A percentile compares a stretch with the other conserved stretches of the same genome.
Conservation (phyloP, 257 asterid genomes). For the Misopates orontium region DNA sequence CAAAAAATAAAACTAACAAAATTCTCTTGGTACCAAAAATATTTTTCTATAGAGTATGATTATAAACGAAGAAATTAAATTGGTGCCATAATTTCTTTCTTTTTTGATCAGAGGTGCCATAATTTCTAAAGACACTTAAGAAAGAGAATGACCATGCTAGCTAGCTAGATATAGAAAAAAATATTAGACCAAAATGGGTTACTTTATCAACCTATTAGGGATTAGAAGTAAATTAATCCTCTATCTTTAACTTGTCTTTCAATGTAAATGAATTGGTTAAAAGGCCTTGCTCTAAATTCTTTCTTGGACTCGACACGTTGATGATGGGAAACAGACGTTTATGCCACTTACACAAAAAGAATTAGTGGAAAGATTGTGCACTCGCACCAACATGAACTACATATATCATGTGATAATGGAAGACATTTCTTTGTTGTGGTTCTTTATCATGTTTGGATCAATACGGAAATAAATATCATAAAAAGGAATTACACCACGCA, state of each 20-base stretch:
- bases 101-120: too few relatives aligned
- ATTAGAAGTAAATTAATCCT: background rate
- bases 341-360: conserved; percentile 11
- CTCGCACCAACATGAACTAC: conserved; percentile 14
- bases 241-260: too few relatives aligned
- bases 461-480: too few relatives aligned
- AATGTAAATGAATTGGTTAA: background rate
- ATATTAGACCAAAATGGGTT: background rate
- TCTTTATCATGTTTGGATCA: conserved; percentile 31
- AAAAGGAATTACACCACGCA: too few relatives aligned
- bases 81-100: too few relatives aligned
- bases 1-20: too few relatives aligned
- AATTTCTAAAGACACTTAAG: too few relatives aligned
- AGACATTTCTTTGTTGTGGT: conserved; percentile 5
- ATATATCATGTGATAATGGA: background rate
- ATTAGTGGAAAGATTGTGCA: conserved; percentile 9
- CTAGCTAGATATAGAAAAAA: background rate
- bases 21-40: too few relatives aligned
- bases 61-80: too few relatives aligned
- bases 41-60: too few relatives aligned
- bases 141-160: too few relatives aligned
- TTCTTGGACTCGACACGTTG: background rate
- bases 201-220: background rate
- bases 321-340: background rate
- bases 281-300: background rate